Evolutionary conservation across 2,329 filamentous ascomycete species (phyloP), one percentile per base, ranked within the genome.

Genomic region (Talaromyces islandicus): DNA sequence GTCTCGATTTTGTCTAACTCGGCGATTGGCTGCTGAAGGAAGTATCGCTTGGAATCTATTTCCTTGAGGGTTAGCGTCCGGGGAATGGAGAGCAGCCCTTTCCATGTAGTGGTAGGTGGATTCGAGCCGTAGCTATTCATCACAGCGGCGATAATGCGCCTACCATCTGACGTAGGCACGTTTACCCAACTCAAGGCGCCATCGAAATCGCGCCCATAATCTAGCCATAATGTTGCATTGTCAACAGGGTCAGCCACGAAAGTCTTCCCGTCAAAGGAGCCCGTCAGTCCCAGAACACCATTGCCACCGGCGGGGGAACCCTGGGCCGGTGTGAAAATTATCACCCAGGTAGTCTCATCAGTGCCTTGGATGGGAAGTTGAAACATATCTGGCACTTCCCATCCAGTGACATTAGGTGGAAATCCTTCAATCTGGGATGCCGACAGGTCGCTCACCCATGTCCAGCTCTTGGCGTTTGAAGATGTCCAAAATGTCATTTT

Each of bases 71-170:
- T 41, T 21, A 64, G 32, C 1, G 62, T 63, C 1, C 61, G 63
- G 27, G 63, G 63, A 17, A 64, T 61, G 7, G 60, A 63, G 19
- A 61, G 58, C 58, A 64, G 54, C 14, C 63, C 61, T 59, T 64
- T 48, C 43, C 43, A 48, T 48, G 43, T 48, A 48, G n/a, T 48
- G 10, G 43, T 48, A 48, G 43, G 43, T 4, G 43, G 43, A 48
- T 4, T 21, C 43, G 43, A 48, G n/a, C 43, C 43, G 43, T 48
- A 48, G 7, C 43, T 48, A 48, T 48, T 48, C 43, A 48, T 48
- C 2, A 48, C 43, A 7, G n/a, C 43, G 14, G 43, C 43, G 43
- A 48, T 48, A 21, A 48, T 48, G 43, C 43, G n/a, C 43, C 43
- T 3, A 48, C n/a, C 43, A 48, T 48, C 43, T 48, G 43, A 48